Base-by-base conservation (phyloP, 2,329 filamentous ascomycete genomes). In the Colletotrichum tofieldiae region DNA sequence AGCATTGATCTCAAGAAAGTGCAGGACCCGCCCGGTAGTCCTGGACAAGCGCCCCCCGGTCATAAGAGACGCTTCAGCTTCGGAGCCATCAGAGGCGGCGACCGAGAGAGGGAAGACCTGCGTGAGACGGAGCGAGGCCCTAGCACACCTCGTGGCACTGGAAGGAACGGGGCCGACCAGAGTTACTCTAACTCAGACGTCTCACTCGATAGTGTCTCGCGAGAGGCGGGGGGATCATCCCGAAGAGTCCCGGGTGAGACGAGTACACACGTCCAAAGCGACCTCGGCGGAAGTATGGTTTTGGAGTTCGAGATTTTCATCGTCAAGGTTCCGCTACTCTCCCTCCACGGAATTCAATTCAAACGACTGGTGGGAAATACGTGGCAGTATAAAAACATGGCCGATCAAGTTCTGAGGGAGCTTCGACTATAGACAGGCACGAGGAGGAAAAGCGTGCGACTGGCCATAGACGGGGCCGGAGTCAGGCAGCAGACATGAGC, bases 361-460 rank as follows among this genome's bases (percentile, higher is more conserved):
- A 99, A 99, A 88, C 95, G 96, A 80, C 92, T 98, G 76, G 91
- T 94, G 69, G 96, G 96, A 45, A 96, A 97, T 72, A 98, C 96
- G 71, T 98, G 96, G 95, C 95, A 98, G 82, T 99, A 97, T 85
- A 98, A 98, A 86, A 96, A 94, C 79, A 97, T 98, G 95, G 96
- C 96, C 45, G 95, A 98, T 82, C 95, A 95, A 77, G 98, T 99
- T 78, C 86, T 99, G 76, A 91, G 93, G 79, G 95, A 96, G 81
- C 84, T 99, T 76, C 91, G 92, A 79, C 88, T 98, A 74, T 98
- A 84, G 85, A 73, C 35, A 32, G 52, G 32, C 39, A 14, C 20
- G 35, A 39, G 52, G n/a, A 47, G 51, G 18, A 16, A 62, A 45
- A 9, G 20, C 12, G 49, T 20, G n/a, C 12, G 26, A 29, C 20